phyloP scores from a whole-genome alignment of 2,329 filamentous ascomycete genomes.

The Oidium heveae region DNA sequence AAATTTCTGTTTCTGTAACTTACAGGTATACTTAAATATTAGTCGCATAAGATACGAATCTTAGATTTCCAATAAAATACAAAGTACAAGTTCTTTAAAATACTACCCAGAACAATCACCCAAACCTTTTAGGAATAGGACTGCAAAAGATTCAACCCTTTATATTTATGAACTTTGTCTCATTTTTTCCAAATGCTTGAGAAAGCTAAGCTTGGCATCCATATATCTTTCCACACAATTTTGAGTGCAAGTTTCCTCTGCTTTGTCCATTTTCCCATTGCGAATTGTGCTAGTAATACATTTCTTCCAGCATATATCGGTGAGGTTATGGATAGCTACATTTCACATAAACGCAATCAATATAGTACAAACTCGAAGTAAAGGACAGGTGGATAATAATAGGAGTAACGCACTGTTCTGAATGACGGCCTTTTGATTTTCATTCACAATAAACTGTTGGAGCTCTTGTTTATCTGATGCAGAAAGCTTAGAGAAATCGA shows the following conservation, averaged over 20 bases:
- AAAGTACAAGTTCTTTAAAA: conserved; percentile 11
- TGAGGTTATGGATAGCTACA: conserved; percentile 36
- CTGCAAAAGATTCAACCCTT: no score
- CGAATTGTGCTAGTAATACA: conserved; percentile 58
- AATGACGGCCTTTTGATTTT: conserved; percentile 57
- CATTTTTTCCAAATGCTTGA: conserved; percentile 56
- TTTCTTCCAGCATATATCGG: conserved; percentile 81
- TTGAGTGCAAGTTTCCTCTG: conserved; percentile 60
- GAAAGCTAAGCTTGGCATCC: conserved; percentile 64
- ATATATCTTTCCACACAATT: conserved; percentile 91
- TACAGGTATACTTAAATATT: no score
- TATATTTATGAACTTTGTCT: conserved; percentile 13
- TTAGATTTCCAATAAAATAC: neutral
- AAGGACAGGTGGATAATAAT: neutral
- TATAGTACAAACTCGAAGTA: neutral
- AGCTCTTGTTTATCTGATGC: conserved; percentile 70
- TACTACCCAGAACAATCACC: conserved; percentile 8
- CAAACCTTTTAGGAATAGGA: conserved; percentile 3
- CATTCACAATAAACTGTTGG: conserved; percentile 60
- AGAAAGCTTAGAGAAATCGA: conserved; percentile 51
- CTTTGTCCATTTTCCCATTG: conserved; percentile 43
- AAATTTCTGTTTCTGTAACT: no score
- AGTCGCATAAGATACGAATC: no score
- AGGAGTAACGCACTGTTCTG: conserved; percentile 20
- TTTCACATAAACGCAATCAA: neutral